Evolutionary conservation across 306 rosid genomes (phyloP).

Genomic region (Prunus campanulata): DNA sequence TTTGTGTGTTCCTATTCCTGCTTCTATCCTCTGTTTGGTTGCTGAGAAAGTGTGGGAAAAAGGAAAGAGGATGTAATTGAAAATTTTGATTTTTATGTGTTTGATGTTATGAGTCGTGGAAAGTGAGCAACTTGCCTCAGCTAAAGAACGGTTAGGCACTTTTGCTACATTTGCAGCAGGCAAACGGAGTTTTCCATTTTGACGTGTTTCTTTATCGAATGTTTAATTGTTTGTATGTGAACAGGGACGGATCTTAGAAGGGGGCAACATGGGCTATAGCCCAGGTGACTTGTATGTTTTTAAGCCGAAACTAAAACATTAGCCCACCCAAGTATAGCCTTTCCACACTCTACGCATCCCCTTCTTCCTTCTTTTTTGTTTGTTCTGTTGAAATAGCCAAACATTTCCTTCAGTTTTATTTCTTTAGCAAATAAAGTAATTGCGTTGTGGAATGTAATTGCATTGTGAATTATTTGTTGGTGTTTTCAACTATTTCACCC

Average conservation of each 20-base stretch:
- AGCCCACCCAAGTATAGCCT: no score
- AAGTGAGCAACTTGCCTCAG: background rate
- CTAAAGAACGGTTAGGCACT: background rate
- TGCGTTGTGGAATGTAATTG: background rate
- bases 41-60: background rate
- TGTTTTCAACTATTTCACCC: background rate
- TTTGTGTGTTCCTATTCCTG: background rate
- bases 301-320: no score
- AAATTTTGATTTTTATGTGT: background rate
- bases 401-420: no score
- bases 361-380: no score
- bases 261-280: no score
- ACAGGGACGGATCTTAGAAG: no score
- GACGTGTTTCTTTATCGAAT: background rate
- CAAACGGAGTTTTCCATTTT: constrained; percentile 13
- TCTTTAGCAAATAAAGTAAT: background rate
- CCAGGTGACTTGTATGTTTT: no score
- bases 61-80: background rate
- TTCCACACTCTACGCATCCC: no score
- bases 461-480: background rate
- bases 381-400: no score
- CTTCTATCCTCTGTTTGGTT: constrained; percentile 2
- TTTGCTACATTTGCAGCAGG: background rate
- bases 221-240: background rate
- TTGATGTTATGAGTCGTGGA: background rate